Evolutionary conservation across 257 asterid genomes (phyloP), one percentile per base, ranked within the genome.

Genomic region (Plectranthus barbatus): DNA sequence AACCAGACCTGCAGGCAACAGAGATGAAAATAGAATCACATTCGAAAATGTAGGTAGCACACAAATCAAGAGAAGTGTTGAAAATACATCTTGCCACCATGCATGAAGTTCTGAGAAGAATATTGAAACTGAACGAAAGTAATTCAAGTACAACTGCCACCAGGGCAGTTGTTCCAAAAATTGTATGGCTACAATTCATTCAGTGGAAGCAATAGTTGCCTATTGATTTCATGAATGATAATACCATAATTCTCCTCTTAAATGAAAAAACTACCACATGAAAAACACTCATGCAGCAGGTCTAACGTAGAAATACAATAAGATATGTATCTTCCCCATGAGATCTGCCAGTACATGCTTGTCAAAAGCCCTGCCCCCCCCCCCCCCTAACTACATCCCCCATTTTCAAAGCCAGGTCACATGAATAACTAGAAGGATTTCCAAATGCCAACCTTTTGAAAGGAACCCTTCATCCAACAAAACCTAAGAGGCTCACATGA

Each of bases 1-100:
- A 93, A 60, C 77, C 94, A 11, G 79, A 74, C 81, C 99, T 93
- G 91, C 75, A 78, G 72, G 37, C 13, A 48, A 74, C 47, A 42
- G 9, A 54, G n/a, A 33, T 51, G 39, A 13, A 13, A 50, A 23
- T 50, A 20, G 50, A 10, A 57, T 33, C 53, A 61, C 40, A 26
- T 60, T 53, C 49, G 55, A 49, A 41, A 63, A 18, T 40, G 39
- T 23, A 1, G 31, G 31, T 48, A 59, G 12, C 3, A 2, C 21
- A 46, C n/a, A 62, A 17, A 40, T 6, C 15, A 14, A 45, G 4
- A 55, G 5, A 14, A 24, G 20, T 7, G 17, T 29, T 8, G 4
- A 14, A 65, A 3, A 66, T 10, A 42, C 11, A 29, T 44, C 17
- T 54, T 12, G 31, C 45, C 36, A 51, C 15, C 5, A 37, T 5